Conservation (phyloP, 768 basidiomycete genomes). For the Lepiota venenata region DNA sequence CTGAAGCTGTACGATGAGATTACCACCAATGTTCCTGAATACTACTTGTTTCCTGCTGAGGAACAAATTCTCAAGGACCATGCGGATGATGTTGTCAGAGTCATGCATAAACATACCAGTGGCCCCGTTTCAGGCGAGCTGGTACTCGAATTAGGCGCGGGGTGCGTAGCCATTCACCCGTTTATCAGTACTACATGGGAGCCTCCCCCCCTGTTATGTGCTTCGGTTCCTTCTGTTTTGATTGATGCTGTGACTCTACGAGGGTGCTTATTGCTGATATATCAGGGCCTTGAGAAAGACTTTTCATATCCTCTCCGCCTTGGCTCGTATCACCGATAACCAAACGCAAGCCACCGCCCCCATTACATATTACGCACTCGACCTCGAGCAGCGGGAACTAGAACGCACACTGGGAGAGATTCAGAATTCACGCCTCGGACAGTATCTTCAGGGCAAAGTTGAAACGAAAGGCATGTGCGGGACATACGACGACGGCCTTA, state of each 20-base stretch:
- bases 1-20: constrained; percentile 85
- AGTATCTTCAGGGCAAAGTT: constrained; percentile 65
- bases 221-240: constrained; percentile 10
- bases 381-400: constrained; percentile 86
- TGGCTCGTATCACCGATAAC: constrained; percentile 51
- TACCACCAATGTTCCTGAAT: constrained; percentile 73
- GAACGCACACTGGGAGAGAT: constrained; percentile 75
- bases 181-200: constrained; percentile 1
- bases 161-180: not conserved
- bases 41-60: constrained; percentile 90
- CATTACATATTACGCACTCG: constrained; percentile 88
- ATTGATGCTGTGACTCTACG: not conserved
- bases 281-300: constrained; percentile 84
- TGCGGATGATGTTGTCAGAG: constrained; percentile 68
- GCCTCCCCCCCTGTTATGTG: not conserved
- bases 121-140: constrained; percentile 42
- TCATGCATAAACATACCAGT: constrained; percentile 54
- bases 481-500: constrained; percentile 87
- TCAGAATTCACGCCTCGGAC: constrained; percentile 56
- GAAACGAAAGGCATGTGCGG: constrained; percentile 83
- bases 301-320: constrained; percentile 71
- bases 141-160: constrained; percentile 52
- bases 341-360: constrained; percentile 33
- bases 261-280: constrained; percentile 10
- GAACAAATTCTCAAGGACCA: constrained; percentile 76